Percentiles rank a stretch among this genome's conserved stretches.
phyloP scores from a whole-genome alignment of 1,284 basidiomycete genomes.

The Trichosporon sp. region DNA sequence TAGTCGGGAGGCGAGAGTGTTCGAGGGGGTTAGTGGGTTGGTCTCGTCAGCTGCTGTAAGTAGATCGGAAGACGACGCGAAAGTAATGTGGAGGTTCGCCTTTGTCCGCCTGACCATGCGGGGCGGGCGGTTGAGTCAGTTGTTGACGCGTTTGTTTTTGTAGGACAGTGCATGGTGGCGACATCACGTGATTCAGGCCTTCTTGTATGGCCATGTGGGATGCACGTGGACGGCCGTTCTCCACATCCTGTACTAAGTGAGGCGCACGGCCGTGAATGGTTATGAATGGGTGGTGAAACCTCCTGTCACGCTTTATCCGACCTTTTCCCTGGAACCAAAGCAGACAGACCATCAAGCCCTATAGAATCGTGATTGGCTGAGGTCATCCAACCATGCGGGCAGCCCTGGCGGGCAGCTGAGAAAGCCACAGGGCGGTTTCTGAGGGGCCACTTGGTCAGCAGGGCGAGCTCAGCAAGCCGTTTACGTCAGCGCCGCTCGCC shows the following conservation, averaged over 20 bases:
- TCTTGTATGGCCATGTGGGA: neutral
- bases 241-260: neutral
- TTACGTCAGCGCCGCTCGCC: neutral
- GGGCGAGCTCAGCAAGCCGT: neutral
- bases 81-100: neutral
- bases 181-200: neutral
- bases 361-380: neutral
- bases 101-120: neutral
- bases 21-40: neutral
- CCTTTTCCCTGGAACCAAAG: neutral
- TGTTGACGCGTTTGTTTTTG: neutral
- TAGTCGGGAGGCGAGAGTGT: neutral
- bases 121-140: slow-evolving; percentile 2
- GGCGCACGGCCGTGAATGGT: neutral
- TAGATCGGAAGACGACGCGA: neutral
- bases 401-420: neutral
- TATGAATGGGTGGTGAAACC: neutral
- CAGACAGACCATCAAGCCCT: neutral
- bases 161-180: neutral
- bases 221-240: neutral
- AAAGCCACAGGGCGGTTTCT: neutral
- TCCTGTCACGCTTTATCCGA: neutral
- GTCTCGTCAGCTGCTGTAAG: neutral
- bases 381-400: neutral
- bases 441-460: neutral